These are phyloP conservation scores for Stagonosporopsis chrysanthemi DNA, from an alignment of 2,329 filamentous ascomycete species.

Conservation along the genomic window DNA sequence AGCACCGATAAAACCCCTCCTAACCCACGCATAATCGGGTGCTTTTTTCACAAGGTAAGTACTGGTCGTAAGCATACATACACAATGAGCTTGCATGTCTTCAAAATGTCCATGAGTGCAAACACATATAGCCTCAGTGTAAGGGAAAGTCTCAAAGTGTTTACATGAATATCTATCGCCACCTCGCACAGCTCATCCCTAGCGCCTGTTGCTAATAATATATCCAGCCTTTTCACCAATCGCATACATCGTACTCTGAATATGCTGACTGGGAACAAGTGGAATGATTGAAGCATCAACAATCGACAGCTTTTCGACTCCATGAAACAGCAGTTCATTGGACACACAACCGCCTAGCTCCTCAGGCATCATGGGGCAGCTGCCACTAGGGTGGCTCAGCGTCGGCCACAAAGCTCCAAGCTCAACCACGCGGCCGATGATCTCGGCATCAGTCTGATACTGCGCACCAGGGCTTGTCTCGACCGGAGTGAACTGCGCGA, in stretches of 20 bases:
- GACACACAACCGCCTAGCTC: slow-evolving; percentile 41
- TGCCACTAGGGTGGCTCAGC: slow-evolving; percentile 38
- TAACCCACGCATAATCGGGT: no score
- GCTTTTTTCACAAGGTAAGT: no score
- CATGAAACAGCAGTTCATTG: slow-evolving; percentile 39
- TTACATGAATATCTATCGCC: background rate
- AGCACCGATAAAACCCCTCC: no score
- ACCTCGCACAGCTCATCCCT: background rate
- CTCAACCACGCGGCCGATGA: slow-evolving; percentile 31
- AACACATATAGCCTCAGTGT: no score
- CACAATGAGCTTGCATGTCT: no score
- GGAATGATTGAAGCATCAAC: slow-evolving; percentile 45
- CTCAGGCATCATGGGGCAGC: slow-evolving; percentile 46
- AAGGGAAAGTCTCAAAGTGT: no score
- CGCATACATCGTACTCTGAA: slow-evolving; percentile 46
- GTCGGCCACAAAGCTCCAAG: slow-evolving; percentile 31
- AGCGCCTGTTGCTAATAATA: slow-evolving; percentile 37
- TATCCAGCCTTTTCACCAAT: slow-evolving; percentile 45
- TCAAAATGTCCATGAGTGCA: no score
- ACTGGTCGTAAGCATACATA: no score
- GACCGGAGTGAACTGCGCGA: slow-evolving; percentile 28
- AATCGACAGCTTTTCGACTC: slow-evolving; percentile 36
- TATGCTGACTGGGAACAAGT: slow-evolving; percentile 41
- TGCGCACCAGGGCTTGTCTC: slow-evolving; percentile 39
- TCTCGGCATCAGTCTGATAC: slow-evolving; percentile 37